phyloP scores from a whole-genome alignment of 2,329 filamentous ascomycete genomes.

The Fusarium longipes region DNA sequence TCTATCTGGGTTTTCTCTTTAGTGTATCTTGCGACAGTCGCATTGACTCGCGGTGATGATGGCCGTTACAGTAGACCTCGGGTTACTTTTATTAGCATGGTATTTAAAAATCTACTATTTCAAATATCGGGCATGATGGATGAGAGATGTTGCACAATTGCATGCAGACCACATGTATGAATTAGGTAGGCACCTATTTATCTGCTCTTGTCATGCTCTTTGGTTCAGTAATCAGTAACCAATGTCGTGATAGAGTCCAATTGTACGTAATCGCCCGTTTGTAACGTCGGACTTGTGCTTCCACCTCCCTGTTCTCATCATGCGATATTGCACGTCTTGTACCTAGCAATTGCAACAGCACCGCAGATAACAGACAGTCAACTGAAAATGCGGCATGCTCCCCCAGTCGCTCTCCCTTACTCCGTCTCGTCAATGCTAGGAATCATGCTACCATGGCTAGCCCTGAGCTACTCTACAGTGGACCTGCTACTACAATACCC shows the following conservation, averaged over 20 bases:
- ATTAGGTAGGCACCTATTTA: neutral
- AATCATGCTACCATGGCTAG: conserved; percentile 36
- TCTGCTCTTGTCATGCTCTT: conserved; percentile 29
- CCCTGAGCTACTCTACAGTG: conserved; percentile 36
- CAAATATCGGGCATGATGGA: conserved; percentile 17
- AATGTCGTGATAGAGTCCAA: conserved; percentile 24
- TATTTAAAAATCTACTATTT: conserved; percentile 11
- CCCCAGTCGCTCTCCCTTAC: conserved; percentile 38
- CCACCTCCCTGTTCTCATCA: conserved; percentile 30
- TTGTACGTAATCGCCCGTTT: conserved; percentile 44
- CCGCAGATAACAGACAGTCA: conserved; percentile 23
- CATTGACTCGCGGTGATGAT: conserved; percentile 23
- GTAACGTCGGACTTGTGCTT: conserved; percentile 28
- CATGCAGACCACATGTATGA: conserved; percentile 23
- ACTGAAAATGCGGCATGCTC: conserved; percentile 15
- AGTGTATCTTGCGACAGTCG: conserved; percentile 15
- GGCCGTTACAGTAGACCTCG: conserved; percentile 6
- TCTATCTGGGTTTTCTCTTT: conserved; percentile 21
- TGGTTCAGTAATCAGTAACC: conserved; percentile 30
- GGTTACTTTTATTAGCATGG: conserved; percentile 28
- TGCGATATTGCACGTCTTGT: conserved; percentile 27
- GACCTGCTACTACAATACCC: conserved; percentile 18
- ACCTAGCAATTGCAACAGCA: conserved; percentile 29
- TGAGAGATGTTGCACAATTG: conserved; percentile 19
- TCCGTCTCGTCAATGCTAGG: conserved; percentile 33